Conservation (phyloP, 352 stramenopile genomes). For the Globisporangium spinosum region DNA sequence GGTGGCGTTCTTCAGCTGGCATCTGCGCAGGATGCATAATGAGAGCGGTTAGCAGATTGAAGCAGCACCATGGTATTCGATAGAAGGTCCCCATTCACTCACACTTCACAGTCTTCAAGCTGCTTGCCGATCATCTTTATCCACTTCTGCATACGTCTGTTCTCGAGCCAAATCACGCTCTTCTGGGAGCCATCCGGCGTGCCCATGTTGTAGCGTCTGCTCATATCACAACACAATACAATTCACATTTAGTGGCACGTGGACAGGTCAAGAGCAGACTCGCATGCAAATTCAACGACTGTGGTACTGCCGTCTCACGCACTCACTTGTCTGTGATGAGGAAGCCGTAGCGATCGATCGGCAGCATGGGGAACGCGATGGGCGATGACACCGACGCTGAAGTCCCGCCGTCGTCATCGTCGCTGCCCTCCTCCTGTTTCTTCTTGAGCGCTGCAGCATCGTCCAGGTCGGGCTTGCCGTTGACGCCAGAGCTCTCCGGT, state of each 20-base stretch:
- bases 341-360: slow-evolving; percentile 73
- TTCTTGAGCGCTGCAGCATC: slow-evolving; percentile 17
- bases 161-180: slow-evolving; percentile 64
- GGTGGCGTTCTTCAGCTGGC: slow-evolving; percentile 48
- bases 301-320: slow-evolving; percentile 2
- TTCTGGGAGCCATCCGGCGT: slow-evolving; percentile 24
- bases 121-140: slow-evolving; percentile 79
- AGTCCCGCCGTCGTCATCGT: background rate
- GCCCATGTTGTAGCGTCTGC: slow-evolving; percentile 43
- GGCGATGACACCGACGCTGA: slow-evolving; percentile 14
- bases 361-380: slow-evolving; percentile 47
- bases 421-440: slow-evolving; percentile 16
- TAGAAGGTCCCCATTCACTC: slow-evolving; percentile 4
- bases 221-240: background rate
- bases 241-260: background rate
- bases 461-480: background rate
- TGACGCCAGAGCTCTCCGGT: slow-evolving; percentile 2
- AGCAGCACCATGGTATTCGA: background rate
- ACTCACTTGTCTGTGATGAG: slow-evolving; percentile 77
- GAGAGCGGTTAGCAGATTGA: background rate
- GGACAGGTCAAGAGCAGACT: background rate
- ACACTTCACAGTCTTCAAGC: slow-evolving; percentile 75
- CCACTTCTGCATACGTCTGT: slow-evolving; percentile 74
- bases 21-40: slow-evolving; percentile 18
- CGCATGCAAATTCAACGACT: background rate